Base-by-base conservation (phyloP, 495 filamentous ascomycete genomes). In the Xylaria telfairii region DNA sequence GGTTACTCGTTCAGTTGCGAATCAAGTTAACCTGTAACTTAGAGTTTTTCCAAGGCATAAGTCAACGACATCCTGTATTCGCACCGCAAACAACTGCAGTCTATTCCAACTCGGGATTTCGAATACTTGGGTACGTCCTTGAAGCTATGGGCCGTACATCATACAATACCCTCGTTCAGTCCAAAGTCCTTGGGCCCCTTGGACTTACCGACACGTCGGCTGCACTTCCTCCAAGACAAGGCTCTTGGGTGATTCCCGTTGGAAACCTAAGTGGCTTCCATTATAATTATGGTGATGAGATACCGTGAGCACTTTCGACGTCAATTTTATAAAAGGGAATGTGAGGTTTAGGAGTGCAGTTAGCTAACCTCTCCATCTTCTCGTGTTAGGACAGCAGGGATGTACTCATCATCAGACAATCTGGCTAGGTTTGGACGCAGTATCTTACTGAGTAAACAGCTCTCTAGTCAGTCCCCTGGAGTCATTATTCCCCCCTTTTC, bases 361-460 rank as follows among this genome's bases (percentile, higher is more conserved):
- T 13, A 12, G 46, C 64, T 53, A 65, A 65, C 19, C 2, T 47
- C 17, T 32, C 7, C 5, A 65, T 15, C 49, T 41, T n/a, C 65
- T 49, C 28, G 17, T 3, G n/a, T n/a, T n/a, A 60, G 54, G 34
- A 59, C 39, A 19, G 24, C 53, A 47, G 41, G 53, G 8, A 59
- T 86, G 0, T 86, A 81, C 72, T 83, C 84, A 24, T 81, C 79
- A 2, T 63, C 77, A 51, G 78, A 77, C 10, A 82, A 87, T 70
- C 67, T 86, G 61, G 69, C 75, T 10, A 79, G 67, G 32, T 57
- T 86, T 0, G 83, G 85, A 15, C 81, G 78, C 21, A 79, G 80
- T n/a, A 83, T 88, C 54, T 78, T 87, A 17, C 78, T 77, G 46
- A 80, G 74, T 24, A 72, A 77, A 0, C 77, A 86, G 12, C 73